A percentile compares a stretch with the other conserved stretches of the same genome.
These are phyloP conservation scores for Pholiota conissans DNA, from an alignment of 768 basidiomycete genomes.

Conservation along the genomic window DNA sequence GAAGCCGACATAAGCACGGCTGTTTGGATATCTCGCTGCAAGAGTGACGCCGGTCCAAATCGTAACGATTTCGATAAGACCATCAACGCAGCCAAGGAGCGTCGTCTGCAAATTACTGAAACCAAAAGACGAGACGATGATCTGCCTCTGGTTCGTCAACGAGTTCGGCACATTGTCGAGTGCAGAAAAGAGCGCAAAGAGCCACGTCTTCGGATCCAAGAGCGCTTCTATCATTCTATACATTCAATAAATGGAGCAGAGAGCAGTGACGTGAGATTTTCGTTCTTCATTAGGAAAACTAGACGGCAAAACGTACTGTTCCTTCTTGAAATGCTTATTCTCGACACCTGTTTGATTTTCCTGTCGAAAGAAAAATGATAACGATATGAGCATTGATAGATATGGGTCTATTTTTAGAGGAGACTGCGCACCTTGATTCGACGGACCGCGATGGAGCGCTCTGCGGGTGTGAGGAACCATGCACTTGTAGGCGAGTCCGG, in stretches of 20 bases:
- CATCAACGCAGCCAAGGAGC: constrained; percentile 66
- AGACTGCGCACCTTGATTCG: constrained; percentile 53
- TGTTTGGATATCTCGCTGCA: constrained; percentile 54
- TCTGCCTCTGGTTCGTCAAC: constrained; percentile 58
- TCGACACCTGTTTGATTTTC: constrained; percentile 81
- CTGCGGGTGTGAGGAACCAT: constrained; percentile 70
- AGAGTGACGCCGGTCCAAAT: constrained; percentile 67
- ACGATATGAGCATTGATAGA: neutral
- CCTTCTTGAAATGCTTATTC: constrained; percentile 78
- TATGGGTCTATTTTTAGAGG: neutral
- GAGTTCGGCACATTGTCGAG: constrained; percentile 67
- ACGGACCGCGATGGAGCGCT: constrained; percentile 60
- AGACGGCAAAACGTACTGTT: constrained; percentile 55
- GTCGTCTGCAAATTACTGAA: constrained; percentile 67
- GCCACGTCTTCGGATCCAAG: constrained; percentile 71
- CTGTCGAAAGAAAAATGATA: constrained; percentile 27
- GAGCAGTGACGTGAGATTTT: neutral
- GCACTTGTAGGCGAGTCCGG: constrained; percentile 76
- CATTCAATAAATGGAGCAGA: neutral
- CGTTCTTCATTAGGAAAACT: neutral
- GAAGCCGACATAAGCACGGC: constrained; percentile 63
- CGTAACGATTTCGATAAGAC: constrained; percentile 64
- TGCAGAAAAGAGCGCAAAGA: constrained; percentile 68
- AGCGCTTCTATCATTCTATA: constrained; percentile 68
- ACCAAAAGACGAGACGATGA: constrained; percentile 69